Conservation (phyloP, 2,329 filamentous ascomycete species). For the Chrysoporthe cubensis region DNA sequence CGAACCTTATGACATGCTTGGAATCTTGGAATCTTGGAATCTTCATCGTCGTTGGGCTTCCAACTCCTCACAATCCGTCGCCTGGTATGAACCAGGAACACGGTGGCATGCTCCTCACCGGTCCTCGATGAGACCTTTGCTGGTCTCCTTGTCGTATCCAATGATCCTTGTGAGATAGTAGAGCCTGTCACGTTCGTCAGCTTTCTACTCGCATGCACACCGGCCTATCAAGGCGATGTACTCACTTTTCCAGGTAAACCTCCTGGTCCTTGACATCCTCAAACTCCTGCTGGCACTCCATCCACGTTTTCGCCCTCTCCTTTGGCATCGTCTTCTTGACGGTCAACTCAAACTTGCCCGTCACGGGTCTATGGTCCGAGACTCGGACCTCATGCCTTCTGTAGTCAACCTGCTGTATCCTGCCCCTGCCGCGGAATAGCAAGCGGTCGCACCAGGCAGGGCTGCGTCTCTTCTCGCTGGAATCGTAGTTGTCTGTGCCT, state of each 20-base stretch:
- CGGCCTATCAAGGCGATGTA: conserved; percentile 31
- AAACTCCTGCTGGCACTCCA: conserved; percentile 75
- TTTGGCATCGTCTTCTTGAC: conserved; percentile 79
- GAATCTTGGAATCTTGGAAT: conserved; percentile 10
- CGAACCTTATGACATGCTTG: conserved; percentile 22
- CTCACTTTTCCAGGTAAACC: conserved; percentile 77
- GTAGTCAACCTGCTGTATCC: conserved; percentile 88
- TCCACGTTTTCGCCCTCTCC: conserved; percentile 68
- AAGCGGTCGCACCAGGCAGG: conserved; percentile 97
- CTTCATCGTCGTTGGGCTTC: not conserved
- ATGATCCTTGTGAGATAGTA: conserved; percentile 55
- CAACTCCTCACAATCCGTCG: not conserved
- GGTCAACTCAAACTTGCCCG: conserved; percentile 78
- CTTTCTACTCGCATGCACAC: not conserved
- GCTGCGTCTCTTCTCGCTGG: conserved; percentile 89
- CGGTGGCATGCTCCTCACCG: conserved; percentile 30
- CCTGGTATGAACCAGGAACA: not conserved
- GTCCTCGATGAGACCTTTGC: conserved; percentile 51
- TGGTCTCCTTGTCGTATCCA: conserved; percentile 58
- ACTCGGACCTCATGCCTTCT: conserved; percentile 85
- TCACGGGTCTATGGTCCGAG: conserved; percentile 93
- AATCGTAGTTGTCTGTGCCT: conserved; percentile 90
- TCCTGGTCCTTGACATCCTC: conserved; percentile 71
- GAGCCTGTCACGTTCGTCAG: conserved; percentile 45
- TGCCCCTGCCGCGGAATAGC: conserved; percentile 80